phyloP scores from a whole-genome alignment of 2,329 filamentous ascomycete species.

The Nothomitra cinnamomea region DNA sequence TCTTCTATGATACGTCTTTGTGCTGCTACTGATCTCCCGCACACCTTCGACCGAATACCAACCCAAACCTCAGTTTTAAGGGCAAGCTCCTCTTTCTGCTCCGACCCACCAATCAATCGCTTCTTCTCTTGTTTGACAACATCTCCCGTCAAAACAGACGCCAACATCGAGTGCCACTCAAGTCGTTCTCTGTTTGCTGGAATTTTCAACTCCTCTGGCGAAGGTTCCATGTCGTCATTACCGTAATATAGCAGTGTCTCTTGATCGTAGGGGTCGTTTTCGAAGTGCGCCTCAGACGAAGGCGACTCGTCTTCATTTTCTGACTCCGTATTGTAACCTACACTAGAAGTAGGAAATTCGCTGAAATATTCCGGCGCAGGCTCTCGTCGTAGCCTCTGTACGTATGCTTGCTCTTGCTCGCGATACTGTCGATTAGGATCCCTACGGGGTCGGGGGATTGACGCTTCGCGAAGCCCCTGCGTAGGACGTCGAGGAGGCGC shows the following conservation, averaged over 20 bases:
- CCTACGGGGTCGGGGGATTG: constrained; percentile 35
- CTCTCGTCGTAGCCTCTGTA: constrained; percentile 77
- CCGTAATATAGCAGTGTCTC: constrained; percentile 87
- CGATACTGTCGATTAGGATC: constrained; percentile 59
- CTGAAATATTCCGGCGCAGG: constrained; percentile 54
- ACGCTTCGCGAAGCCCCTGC: constrained; percentile 37
- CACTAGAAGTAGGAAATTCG: constrained; percentile 45
- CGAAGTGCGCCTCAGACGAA: constrained; percentile 65
- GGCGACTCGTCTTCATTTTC: constrained; percentile 86
- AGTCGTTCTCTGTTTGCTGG: constrained; percentile 75
- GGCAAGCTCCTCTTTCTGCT: constrained; percentile 54
- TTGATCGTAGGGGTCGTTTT: constrained; percentile 72
- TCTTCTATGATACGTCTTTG: constrained; percentile 84
- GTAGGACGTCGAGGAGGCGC: constrained; percentile 29
- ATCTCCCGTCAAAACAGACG: constrained; percentile 87
- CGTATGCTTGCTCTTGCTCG: constrained; percentile 85
- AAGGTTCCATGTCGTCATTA: constrained; percentile 76
- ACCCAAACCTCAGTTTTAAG: constrained; percentile 66
- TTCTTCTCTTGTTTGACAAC: constrained; percentile 98
- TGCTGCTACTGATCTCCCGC: constrained; percentile 65
- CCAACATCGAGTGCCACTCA: constrained; percentile 97
- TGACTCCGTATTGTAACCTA: constrained; percentile 54
- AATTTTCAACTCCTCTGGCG: constrained; percentile 75
- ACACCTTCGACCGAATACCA: constrained; percentile 67
- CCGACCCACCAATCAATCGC: constrained; percentile 65